Evolutionary conservation across 2,329 filamentous ascomycete species (phyloP).

Genomic region (Pseudocercospora crystallina): DNA sequence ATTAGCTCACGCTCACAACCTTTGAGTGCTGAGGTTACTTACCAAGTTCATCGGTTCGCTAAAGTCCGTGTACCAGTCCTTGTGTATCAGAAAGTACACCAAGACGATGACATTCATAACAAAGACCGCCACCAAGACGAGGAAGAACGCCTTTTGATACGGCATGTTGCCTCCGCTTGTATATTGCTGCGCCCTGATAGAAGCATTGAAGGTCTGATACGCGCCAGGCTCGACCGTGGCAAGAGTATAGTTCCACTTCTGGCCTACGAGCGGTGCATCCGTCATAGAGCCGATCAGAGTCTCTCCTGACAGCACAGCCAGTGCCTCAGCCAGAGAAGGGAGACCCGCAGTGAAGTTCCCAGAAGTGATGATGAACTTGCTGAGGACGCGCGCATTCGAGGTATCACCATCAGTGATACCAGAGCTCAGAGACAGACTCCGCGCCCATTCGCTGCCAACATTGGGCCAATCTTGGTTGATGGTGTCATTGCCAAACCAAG

Average conservation of each 20-base stretch:
- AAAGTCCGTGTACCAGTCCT: constrained; percentile 71
- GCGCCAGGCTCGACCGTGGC: constrained; percentile 38
- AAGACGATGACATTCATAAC: constrained; percentile 66
- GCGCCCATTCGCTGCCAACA: constrained; percentile 45
- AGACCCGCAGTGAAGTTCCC: constrained; percentile 48
- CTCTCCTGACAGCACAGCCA: constrained; percentile 68
- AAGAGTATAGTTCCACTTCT: constrained; percentile 39
- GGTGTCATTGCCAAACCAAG: constrained; percentile 52
- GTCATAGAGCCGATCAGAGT: constrained; percentile 63
- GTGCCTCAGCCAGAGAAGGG: constrained; percentile 70
- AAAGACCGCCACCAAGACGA: constrained; percentile 66
- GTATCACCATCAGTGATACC: constrained; percentile 46
- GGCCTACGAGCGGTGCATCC: constrained; percentile 60
- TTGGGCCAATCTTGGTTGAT: constrained; percentile 44
- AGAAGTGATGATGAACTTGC: constrained; percentile 42
- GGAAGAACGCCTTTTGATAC: constrained; percentile 68
- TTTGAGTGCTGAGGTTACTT: not conserved
- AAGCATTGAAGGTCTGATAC: constrained; percentile 63
- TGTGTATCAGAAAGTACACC: constrained; percentile 60
- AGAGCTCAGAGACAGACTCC: constrained; percentile 43
- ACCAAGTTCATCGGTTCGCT: constrained; percentile 71
- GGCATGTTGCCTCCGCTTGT: constrained; percentile 61
- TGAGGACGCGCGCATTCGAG: constrained; percentile 46
- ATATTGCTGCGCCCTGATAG: constrained; percentile 66
- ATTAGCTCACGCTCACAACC: not conserved